Base-by-base conservation (phyloP, 2,329 filamentous ascomycete species). In the Exophiala mesophila region DNA sequence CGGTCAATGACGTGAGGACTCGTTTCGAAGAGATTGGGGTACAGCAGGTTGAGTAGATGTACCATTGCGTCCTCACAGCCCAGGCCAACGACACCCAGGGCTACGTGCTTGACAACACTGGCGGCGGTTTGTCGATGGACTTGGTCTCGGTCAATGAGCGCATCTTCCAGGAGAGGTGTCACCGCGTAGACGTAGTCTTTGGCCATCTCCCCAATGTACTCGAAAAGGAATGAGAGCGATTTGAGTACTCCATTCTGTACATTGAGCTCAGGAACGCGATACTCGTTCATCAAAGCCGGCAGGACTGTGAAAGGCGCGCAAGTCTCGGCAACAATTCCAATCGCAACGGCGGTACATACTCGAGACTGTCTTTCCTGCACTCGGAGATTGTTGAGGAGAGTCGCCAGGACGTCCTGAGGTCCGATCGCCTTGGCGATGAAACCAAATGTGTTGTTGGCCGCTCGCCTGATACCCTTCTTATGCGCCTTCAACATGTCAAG, bases 121-220 rank as follows among this genome's bases (percentile, higher is more conserved):
- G 92, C 92, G 1, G 92, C 92, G 1, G 92, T 98, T 65, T 98
- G 92, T 19, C 92, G 82, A 68, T 98, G 92, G 1, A 98, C 92
- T 68, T 98, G 92, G 64, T 98, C 92, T 49, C 92, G 83, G 65
- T 98, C 92, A 66, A 96, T 96, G 49, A 98, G 81, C 2, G 94
- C 92, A 61, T 98, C 92, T 62, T 98, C 92, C 2, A 98, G 81
- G 7, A 98, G 73, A 5, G 92, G 92, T 2, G 89, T 96, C 23
- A 98, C 89, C 13, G 94, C 92, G 60, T 98, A 98, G 61, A 98
- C 92, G 63, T 98, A 98, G 66, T 98, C 92, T 69, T 97, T 98
- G 52, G 88, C 88, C 92, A 98, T 97, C 67, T 98, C 92, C 51
- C 92, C 92, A 63, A 98, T 98, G 68, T 98, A 98, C 62, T 98